These are phyloP conservation scores for Trichosporon sp. DNA, from an alignment of 1,284 basidiomycete species.

Conservation along the genomic window DNA sequence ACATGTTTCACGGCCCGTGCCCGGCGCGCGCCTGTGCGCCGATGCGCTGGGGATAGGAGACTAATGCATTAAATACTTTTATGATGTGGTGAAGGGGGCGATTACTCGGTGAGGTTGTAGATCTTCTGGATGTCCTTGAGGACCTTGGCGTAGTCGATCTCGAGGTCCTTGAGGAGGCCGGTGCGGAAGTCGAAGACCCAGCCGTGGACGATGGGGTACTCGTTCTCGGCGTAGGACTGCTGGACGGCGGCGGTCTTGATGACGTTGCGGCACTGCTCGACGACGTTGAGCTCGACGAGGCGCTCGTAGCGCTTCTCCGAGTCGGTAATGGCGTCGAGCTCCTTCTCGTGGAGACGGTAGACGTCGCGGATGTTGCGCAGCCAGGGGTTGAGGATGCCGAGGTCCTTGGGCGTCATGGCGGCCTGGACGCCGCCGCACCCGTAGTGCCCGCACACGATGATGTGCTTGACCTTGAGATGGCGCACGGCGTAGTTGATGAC, in stretches of 20 bases:
- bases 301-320: slow-evolving; percentile 16
- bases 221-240: slow-evolving; percentile 15
- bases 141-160: slow-evolving; percentile 13
- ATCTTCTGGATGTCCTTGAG: slow-evolving; percentile 23
- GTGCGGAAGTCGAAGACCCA: slow-evolving; percentile 22
- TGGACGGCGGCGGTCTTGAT: slow-evolving; percentile 23
- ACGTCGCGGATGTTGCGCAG: slow-evolving; percentile 24
- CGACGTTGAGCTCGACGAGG: slow-evolving; percentile 23
- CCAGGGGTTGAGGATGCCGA: slow-evolving; percentile 24
- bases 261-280: slow-evolving; percentile 23
- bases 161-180: slow-evolving; percentile 22
- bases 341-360: slow-evolving; percentile 20
- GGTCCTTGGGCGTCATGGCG: slow-evolving; percentile 23
- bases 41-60: not conserved
- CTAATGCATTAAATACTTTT: not conserved
- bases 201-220: slow-evolving; percentile 20
- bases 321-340: slow-evolving; percentile 16
- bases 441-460: slow-evolving; percentile 23
- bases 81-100: not conserved
- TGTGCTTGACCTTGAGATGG: slow-evolving; percentile 25
- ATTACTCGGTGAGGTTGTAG: slow-evolving; percentile 18
- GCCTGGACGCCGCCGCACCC: slow-evolving; percentile 22
- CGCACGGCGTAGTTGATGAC: slow-evolving; percentile 24
- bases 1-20: too few relatives aligned
- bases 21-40: not conserved